A percentile compares a stretch with the other conserved stretches of the same genome.
Conservation (phyloP, 345 rosid genomes). For the Firmiana major region DNA sequence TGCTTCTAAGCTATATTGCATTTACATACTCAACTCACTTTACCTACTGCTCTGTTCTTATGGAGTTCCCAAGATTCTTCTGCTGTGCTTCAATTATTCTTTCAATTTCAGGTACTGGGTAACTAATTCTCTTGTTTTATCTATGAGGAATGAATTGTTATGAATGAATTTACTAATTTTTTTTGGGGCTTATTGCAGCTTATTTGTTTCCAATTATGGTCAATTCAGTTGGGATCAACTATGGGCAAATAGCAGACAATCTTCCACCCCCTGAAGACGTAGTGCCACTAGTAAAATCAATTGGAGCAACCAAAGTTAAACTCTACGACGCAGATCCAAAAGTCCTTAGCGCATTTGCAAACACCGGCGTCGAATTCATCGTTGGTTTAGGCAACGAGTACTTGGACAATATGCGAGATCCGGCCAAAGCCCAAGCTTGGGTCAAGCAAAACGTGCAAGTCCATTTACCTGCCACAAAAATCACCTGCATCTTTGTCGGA, state of each 20-base stretch:
- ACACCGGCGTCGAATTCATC: constrained; percentile 70
- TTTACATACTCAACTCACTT: not conserved
- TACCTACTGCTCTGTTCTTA: not conserved
- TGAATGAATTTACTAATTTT: not conserved
- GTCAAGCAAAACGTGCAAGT: constrained; percentile 64
- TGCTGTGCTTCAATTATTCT: constrained; percentile 21
- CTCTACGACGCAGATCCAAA: constrained; percentile 82
- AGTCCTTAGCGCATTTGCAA: constrained; percentile 75
- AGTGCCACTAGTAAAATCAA: constrained; percentile 70
- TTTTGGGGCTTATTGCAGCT: not conserved
- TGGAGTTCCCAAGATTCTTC: constrained; percentile 15
- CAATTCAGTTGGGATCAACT: constrained; percentile 73
- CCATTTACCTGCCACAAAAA: constrained; percentile 74
- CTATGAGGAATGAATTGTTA: not conserved
- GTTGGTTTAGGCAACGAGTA: constrained; percentile 75
- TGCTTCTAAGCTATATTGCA: not conserved
- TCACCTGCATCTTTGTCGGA: constrained; percentile 78
- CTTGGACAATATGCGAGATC: constrained; percentile 59
- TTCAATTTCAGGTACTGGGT: constrained; percentile 35
- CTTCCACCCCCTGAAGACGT: constrained; percentile 71
- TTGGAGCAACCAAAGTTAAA: constrained; percentile 81
- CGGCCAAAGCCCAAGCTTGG: constrained; percentile 58
- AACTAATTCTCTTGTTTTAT: not conserved
- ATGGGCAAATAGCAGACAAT: constrained; percentile 86
- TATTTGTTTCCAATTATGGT: constrained; percentile 30